Percentiles rank a stretch among this genome's conserved stretches.
Conservation (phyloP, 352 stramenopile species). For the Pythium biforme region DNA sequence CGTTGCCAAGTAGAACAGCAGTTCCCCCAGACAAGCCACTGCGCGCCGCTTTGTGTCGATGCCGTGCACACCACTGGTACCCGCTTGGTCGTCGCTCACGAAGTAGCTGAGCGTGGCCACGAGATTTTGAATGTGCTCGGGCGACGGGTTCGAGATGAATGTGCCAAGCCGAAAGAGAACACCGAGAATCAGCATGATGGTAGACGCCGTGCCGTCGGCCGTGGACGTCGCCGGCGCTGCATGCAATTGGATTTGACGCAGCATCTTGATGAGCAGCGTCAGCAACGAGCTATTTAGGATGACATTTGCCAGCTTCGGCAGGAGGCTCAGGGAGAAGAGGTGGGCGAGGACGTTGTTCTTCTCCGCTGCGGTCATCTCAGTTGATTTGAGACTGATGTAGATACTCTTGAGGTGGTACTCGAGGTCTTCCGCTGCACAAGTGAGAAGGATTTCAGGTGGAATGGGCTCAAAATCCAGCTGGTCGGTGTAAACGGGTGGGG, state of each 20-base stretch:
- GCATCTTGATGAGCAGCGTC: slow-evolving; percentile 53
- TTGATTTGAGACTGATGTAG: slow-evolving; percentile 65
- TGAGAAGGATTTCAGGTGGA: slow-evolving; percentile 41
- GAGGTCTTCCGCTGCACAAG: slow-evolving; percentile 44
- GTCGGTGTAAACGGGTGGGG: slow-evolving; percentile 30
- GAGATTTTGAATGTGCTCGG: slow-evolving; percentile 52
- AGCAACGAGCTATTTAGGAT: slow-evolving; percentile 84
- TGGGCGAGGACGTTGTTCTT: slow-evolving; percentile 58
- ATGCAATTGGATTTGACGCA: slow-evolving; percentile 23
- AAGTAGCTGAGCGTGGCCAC: slow-evolving; percentile 28
- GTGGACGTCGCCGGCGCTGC: not conserved
- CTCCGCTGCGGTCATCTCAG: slow-evolving; percentile 20
- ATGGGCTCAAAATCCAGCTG: slow-evolving; percentile 42
- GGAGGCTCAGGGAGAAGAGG: slow-evolving; percentile 50
- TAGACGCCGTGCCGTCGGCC: slow-evolving; percentile 25
- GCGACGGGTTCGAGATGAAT: slow-evolving; percentile 61
- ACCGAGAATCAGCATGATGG: slow-evolving; percentile 55
- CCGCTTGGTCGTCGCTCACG: not conserved
- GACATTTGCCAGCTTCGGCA: slow-evolving; percentile 67
- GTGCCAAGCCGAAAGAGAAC: slow-evolving; percentile 69
- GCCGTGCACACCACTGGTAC: too few relatives aligned
- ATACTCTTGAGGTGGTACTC: slow-evolving; percentile 76
- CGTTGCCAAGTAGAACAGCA: slow-evolving; percentile 74
- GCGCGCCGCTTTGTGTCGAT: slow-evolving; percentile 16
- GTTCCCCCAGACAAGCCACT: slow-evolving; percentile 60